Base-by-base conservation (phyloP, 2,329 filamentous ascomycete species). In the Zymoseptoria brevis region DNA sequence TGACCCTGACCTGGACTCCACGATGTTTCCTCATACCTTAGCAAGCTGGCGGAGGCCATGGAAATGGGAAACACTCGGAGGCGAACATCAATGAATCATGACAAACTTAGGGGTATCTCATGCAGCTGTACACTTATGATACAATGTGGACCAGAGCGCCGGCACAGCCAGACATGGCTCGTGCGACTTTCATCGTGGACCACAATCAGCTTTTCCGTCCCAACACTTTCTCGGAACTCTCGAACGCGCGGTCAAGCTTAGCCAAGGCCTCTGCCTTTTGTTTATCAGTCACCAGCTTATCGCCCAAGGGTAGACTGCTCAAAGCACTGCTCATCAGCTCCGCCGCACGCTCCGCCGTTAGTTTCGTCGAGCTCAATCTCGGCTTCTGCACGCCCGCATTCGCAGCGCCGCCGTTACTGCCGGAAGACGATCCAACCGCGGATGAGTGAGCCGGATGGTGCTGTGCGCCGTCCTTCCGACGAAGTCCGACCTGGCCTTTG, bases 251-350 rank as follows among this genome's bases (percentile, higher is more conserved):
- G 61, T 79, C 77, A n/a, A 79, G 60, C 65, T 77, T 79, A 56
- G 74, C 76, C 56, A 79, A 61, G n/a, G 69, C 71, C 56, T 77
- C 76, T 8, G 72, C 74, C 60, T 76, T 75, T 60, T 77, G 75
- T 54, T 74, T 73, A 60, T 77, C 75, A 54, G 67, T 68, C 2
- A 65, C 64, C 52, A 71, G 66, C 24, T 74, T 68, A 1, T 74
- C 75, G 9, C 73, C 70, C 9, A 73, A 62, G 16, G 77, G 77
- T 57, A 79, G 57, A 60, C 78, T 76, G 19, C 75, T 72, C 69
- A 80, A 71, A 1, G 78, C 76, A 58, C 75, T 76, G 68, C 78
- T 76, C 62, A 80, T 78, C 45, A 79, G 64, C 57, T 79, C 76
- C 24, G 76, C 77, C 0, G 77, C 76, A 57, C 76, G 73, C 50